Evolutionary conservation across 352 stramenopile genomes (phyloP).

Genomic region (Pythium monospermum): DNA sequence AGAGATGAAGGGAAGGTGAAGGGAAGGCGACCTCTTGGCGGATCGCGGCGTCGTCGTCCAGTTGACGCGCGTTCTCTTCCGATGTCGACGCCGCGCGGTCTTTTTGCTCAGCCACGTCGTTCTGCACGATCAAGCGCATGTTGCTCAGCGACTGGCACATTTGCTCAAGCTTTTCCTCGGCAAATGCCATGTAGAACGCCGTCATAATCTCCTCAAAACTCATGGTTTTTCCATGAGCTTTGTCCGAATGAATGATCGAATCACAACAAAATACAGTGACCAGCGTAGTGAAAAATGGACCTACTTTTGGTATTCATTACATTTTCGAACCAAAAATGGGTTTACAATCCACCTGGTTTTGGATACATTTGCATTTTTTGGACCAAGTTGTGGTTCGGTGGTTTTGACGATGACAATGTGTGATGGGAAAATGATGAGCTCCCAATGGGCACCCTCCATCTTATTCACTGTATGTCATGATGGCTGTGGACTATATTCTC

Average conservation of each 20-base stretch:
- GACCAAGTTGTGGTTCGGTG: too few relatives aligned
- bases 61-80: constrained; percentile 8
- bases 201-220: constrained; percentile 79
- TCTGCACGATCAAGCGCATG: constrained; percentile 45
- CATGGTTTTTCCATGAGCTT: constrained; percentile 24
- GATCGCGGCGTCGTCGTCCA: constrained; percentile 27
- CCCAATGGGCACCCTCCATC: background rate
- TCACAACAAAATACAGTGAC: too few relatives aligned
- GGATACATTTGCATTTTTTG: background rate
- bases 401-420: background rate
- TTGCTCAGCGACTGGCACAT: constrained; percentile 54
- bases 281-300: too few relatives aligned
- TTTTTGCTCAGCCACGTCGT: constrained; percentile 20
- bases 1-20: background rate
- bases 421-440: background rate
- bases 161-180: constrained; percentile 63
- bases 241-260: background rate
- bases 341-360: background rate
- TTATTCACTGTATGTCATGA: background rate
- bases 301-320: background rate
- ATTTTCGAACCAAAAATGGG: background rate
- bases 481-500: too few relatives aligned
- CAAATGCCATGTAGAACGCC: constrained; percentile 77
- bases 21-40: constrained; percentile 42
- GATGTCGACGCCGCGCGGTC: constrained; percentile 16